Conservation (phyloP, 2,329 filamentous ascomycete genomes). For the Xylariaceae sp. region DNA sequence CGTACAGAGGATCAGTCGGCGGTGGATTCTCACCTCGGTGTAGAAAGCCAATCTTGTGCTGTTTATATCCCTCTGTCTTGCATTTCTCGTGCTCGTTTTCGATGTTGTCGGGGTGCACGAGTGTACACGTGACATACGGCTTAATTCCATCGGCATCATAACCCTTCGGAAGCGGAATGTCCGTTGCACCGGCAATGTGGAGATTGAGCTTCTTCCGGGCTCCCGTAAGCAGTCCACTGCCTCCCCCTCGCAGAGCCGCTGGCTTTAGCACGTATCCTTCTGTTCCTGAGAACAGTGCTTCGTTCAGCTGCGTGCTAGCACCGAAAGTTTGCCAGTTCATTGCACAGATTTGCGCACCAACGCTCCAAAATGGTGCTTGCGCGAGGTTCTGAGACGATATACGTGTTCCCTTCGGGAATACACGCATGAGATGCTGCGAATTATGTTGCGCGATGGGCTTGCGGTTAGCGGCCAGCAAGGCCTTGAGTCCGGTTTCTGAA, state of each 20-base stretch:
- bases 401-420: conserved; percentile 65
- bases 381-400: conserved; percentile 63
- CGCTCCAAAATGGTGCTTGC: conserved; percentile 61
- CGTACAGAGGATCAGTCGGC: conserved; percentile 60
- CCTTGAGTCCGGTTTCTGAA: conserved; percentile 56
- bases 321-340: conserved; percentile 69
- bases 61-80: conserved; percentile 59
- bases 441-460: conserved; percentile 57
- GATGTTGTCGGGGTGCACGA: conserved; percentile 55
- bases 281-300: conserved; percentile 62
- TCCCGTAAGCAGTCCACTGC: conserved; percentile 43
- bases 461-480: conserved; percentile 45
- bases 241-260: conserved; percentile 54
- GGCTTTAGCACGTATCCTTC: conserved; percentile 66
- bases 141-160: conserved; percentile 51
- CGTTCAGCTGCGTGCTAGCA: conserved; percentile 62
- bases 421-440: conserved; percentile 63
- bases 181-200: conserved; percentile 59
- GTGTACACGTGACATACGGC: conserved; percentile 62
- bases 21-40: conserved; percentile 56
- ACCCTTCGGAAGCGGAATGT: conserved; percentile 52
- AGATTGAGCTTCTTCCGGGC: conserved; percentile 50
- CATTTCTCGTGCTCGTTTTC: conserved; percentile 51
- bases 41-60: conserved; percentile 54
- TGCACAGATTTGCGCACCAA: conserved; percentile 66